A percentile compares a stretch with the other conserved stretches of the same genome.
These are phyloP conservation scores for Hygrocybe punicea DNA, from an alignment of 768 basidiomycete species.

Conservation along the genomic window DNA sequence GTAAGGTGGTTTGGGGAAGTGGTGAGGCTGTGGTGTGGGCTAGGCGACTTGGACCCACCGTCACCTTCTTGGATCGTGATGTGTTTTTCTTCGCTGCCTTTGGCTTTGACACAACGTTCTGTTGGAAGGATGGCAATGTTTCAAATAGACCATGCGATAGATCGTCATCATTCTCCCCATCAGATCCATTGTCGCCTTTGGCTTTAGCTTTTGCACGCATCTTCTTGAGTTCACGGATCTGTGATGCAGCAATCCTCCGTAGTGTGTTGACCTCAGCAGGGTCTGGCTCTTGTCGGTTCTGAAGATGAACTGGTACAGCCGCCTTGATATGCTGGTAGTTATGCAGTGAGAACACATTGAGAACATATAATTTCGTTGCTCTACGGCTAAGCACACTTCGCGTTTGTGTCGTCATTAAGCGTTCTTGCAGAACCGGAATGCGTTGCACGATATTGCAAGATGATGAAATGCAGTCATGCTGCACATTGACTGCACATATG, in stretches of 20 bases:
- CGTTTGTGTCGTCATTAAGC: not conserved
- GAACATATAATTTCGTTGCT: not conserved
- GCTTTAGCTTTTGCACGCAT: too few species aligned
- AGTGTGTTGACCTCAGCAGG: not conserved
- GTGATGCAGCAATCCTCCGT: not conserved
- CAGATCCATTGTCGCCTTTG: not conserved
- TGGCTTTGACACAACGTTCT: too few species aligned
- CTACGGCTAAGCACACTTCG: not conserved
- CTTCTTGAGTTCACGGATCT: not conserved
- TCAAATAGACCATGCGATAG: too few species aligned
- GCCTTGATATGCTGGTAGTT: not conserved
- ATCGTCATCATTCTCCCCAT: too few species aligned
- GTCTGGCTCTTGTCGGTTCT: not conserved
- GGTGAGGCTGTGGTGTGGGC: too few species aligned
- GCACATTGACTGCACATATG: constrained; percentile 5
- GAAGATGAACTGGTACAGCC: not conserved
- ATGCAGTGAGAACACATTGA: not conserved
- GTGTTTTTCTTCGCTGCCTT: too few species aligned
- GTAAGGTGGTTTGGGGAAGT: too few species aligned
- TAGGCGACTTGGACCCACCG: too few species aligned
- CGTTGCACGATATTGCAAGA: not conserved
- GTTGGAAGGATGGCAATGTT: too few species aligned
- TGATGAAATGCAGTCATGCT: constrained; percentile 6
- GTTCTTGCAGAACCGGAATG: not conserved
- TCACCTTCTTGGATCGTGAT: too few species aligned